Evolutionary conservation across 78 protist species (phyloP).

Genomic region (Acrasis kona): DNA sequence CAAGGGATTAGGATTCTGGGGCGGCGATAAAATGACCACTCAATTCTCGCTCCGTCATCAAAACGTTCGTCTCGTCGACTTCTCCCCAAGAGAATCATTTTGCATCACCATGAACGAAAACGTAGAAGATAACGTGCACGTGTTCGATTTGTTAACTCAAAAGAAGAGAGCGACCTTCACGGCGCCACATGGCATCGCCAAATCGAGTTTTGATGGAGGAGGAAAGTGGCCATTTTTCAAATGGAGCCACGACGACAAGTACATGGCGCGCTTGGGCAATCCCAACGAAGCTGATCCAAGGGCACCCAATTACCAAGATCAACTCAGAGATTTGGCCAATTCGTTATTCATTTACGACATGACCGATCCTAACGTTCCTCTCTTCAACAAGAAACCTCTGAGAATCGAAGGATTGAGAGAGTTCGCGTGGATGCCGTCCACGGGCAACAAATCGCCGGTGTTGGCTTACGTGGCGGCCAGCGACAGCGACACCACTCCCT

Average conservation of each 20-base stretch:
- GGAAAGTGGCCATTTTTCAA: slow-evolving; percentile 70
- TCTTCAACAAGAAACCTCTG: background rate
- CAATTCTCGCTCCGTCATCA: slow-evolving; percentile 38
- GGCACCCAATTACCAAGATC: too few species aligned
- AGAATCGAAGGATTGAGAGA: background rate
- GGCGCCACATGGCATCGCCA: background rate
- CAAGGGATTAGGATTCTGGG: slow-evolving; percentile 74
- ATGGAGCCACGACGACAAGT: slow-evolving; percentile 71
- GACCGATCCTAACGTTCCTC: too few species aligned
- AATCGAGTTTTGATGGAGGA: too few species aligned
- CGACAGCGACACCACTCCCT: background rate
- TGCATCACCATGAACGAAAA: slow-evolving; percentile 41
- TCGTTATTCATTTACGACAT: too few species aligned
- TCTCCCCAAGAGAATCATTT: slow-evolving; percentile 73
- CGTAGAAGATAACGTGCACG: slow-evolving; percentile 8
- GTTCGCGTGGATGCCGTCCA: background rate
- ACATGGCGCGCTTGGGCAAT: slow-evolving; percentile 39
- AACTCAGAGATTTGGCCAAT: too few species aligned
- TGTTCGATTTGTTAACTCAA: slow-evolving; percentile 64
- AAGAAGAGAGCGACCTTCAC: slow-evolving; percentile 14
- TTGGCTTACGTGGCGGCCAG: background rate
- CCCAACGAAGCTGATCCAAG: too few species aligned
- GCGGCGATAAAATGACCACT: slow-evolving; percentile 38
- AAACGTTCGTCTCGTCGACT: slow-evolving; percentile 61
- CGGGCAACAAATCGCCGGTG: background rate